Base-by-base conservation (phyloP, 495 filamentous ascomycete species). In the Trichoderma virens region DNA sequence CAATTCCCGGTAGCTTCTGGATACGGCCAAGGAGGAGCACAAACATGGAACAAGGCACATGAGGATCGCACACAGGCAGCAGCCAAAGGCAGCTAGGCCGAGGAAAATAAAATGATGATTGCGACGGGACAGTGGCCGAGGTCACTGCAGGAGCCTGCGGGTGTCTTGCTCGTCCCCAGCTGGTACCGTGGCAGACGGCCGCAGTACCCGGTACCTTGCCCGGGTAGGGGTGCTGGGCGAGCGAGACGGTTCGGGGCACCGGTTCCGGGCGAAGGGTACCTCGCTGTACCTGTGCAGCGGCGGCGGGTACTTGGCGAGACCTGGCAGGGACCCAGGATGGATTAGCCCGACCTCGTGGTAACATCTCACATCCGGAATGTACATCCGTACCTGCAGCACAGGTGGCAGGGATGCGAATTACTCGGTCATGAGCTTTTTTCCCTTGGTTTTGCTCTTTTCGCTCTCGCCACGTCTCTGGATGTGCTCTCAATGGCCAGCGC, bases 21-120 rank as follows among this genome's bases (percentile, higher is more conserved):
- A 54, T 54, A 27, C n/a, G 45, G 45, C n/a, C 1, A 13, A 20
- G 45, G 45, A 54, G 45, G n/a, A 25, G 51, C 9, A 45, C 16
- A 18, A 14, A 20, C 41, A 4, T 45, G 41, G 16, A 20, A 45
- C n/a, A 45, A 18, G 41, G 41, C 14, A 56, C 8, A 56, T 30
- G 51, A 56, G 51, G 51, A 56, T 56, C 25, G 51, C 25, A 56
- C 23, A 56, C 51, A 56, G 51, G 51, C 51, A 56, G 51, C 51
- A 56, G 51, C 51, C 51, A 56, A 30, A 56, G 23, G 20, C 8
- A 56, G 51, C 13, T 56, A 28, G 51, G 16, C 51, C 51, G 27
- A 56, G 51, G 51, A 56, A 30, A 56, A 28, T 56, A 30, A 56
- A 56, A 30, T 56, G 51, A 56, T 16, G 27, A 16, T 56, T 56